Percentiles rank a stretch among this genome's conserved stretches.
phyloP scores from a whole-genome alignment of 2,329 filamentous ascomycete genomes.

The Diaporthe longicolla region DNA sequence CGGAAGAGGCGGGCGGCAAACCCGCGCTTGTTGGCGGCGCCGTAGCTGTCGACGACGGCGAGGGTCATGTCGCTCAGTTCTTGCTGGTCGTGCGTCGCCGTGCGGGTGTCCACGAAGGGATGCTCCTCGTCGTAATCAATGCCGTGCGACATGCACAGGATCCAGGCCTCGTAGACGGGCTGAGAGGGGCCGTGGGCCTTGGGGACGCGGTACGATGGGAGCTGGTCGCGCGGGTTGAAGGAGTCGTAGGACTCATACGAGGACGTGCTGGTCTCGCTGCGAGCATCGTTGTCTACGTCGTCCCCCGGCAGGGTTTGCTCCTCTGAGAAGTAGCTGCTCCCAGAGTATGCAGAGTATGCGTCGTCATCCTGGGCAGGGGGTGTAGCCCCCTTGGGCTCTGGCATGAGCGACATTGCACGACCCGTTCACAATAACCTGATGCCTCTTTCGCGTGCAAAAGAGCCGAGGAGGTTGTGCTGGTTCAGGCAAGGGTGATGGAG shows the following conservation, averaged over 20 bases:
- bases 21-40: conserved; percentile 44
- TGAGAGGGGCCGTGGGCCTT: conserved; percentile 42
- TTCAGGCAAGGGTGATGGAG: not conserved
- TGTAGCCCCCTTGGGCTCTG: not conserved
- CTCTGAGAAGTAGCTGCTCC: conserved; percentile 34
- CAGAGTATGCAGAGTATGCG: conserved; percentile 7
- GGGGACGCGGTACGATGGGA: conserved; percentile 40
- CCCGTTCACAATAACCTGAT: not conserved
- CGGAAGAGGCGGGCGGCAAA: conserved; percentile 45
- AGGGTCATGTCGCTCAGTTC: conserved; percentile 47
- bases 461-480: not conserved
- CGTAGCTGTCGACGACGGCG: conserved; percentile 44
- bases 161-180: conserved; percentile 50
- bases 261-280: not conserved
- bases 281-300: conserved; percentile 12
- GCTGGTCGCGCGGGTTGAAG: not conserved
- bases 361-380: conserved; percentile 6
- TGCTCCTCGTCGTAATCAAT: conserved; percentile 24
- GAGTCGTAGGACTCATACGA: conserved; percentile 35
- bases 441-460: not conserved
- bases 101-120: conserved; percentile 18
- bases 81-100: conserved; percentile 43
- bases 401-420: not conserved
- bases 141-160: conserved; percentile 42
- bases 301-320: conserved; percentile 29